Evolutionary conservation across 129 eudicot genomes (phyloP).

Genomic region (Chrysanthemum makinoi): DNA sequence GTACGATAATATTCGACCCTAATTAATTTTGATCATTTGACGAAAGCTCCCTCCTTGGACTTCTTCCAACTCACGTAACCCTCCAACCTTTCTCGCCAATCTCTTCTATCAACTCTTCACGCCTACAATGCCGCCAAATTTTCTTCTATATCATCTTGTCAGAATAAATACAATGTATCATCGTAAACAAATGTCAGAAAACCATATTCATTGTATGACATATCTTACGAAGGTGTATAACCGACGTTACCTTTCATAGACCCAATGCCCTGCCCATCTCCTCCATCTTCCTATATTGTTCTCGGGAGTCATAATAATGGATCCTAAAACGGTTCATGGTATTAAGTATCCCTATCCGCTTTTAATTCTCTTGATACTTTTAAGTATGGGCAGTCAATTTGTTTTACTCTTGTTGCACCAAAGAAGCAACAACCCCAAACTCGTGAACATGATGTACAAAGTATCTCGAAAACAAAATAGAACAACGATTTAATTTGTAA

Average conservation of each 20-base stretch:
- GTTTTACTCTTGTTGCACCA: slow-evolving; percentile 73
- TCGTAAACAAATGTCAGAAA: background rate
- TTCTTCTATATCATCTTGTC: slow-evolving; percentile 96
- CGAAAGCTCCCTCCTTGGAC: slow-evolving; percentile 75
- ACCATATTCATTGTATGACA: background rate
- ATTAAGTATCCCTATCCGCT: background rate
- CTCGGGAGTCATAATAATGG: slow-evolving; percentile 93
- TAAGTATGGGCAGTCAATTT: background rate
- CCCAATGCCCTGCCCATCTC: slow-evolving; percentile 98
- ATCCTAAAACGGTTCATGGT: slow-evolving; percentile 46
- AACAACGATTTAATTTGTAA: background rate
- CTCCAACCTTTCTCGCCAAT: slow-evolving; percentile 91
- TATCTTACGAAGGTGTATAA: too few relatives aligned
- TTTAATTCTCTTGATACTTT: too few relatives aligned
- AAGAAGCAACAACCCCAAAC: slow-evolving; percentile 93
- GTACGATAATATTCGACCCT: slow-evolving; percentile 16
- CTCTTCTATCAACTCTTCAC: slow-evolving; percentile 93
- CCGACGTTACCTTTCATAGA: slow-evolving; percentile 70
- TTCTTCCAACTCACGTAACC: slow-evolving; percentile 78
- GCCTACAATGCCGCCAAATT: slow-evolving; percentile 61
- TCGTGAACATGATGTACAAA: slow-evolving; percentile 86
- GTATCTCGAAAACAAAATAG: slow-evolving; percentile 43
- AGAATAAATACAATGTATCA: background rate
- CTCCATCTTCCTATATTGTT: slow-evolving; percentile 86
- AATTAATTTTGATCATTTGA: slow-evolving; percentile 18